Conservation (phyloP, 306 rosid species). For the Pterocarpus macrocarpus region DNA sequence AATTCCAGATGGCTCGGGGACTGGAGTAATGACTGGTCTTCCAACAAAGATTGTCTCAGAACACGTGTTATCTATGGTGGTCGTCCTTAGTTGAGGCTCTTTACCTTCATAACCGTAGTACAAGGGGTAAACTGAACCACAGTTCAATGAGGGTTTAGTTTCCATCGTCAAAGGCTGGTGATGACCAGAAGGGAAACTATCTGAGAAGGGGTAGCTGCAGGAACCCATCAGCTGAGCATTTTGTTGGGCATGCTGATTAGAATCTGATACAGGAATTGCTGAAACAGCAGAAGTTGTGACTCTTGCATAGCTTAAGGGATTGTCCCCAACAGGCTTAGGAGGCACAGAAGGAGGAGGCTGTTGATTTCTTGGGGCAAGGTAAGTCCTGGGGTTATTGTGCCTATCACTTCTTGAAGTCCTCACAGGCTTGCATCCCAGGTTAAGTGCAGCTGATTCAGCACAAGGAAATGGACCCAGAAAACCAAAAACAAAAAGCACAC, state of each 20-base stretch:
- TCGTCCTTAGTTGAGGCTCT: slow-evolving; percentile 55
- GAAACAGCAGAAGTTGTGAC: slow-evolving; percentile 51
- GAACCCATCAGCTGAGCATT: slow-evolving; percentile 54
- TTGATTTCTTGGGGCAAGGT: slow-evolving; percentile 77
- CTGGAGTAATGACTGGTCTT: slow-evolving; percentile 65
- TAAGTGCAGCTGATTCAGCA: slow-evolving; percentile 88
- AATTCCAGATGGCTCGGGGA: slow-evolving; percentile 63
- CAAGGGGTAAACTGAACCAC: slow-evolving; percentile 91
- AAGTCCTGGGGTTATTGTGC: slow-evolving; percentile 84
- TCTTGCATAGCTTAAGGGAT: slow-evolving; percentile 58
- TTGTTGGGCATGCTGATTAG: slow-evolving; percentile 55
- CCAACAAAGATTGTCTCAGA: slow-evolving; percentile 70
- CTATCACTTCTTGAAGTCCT: slow-evolving; percentile 98
- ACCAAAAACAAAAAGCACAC: slow-evolving; percentile 48
- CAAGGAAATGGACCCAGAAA: slow-evolving; percentile 38
- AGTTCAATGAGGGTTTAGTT: slow-evolving; percentile 55
- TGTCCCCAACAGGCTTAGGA: slow-evolving; percentile 64
- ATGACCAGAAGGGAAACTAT: slow-evolving; percentile 55
- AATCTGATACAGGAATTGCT: slow-evolving; percentile 58
- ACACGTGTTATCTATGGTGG: slow-evolving; percentile 49
- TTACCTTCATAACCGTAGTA: slow-evolving; percentile 67
- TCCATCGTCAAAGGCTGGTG: slow-evolving; percentile 62
- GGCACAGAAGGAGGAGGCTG: slow-evolving; percentile 60
- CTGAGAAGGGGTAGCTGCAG: slow-evolving; percentile 60
- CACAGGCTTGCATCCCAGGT: slow-evolving; percentile 89